phyloP scores from a whole-genome alignment of 805 yeast species.

The Ogataea ramenticola region DNA sequence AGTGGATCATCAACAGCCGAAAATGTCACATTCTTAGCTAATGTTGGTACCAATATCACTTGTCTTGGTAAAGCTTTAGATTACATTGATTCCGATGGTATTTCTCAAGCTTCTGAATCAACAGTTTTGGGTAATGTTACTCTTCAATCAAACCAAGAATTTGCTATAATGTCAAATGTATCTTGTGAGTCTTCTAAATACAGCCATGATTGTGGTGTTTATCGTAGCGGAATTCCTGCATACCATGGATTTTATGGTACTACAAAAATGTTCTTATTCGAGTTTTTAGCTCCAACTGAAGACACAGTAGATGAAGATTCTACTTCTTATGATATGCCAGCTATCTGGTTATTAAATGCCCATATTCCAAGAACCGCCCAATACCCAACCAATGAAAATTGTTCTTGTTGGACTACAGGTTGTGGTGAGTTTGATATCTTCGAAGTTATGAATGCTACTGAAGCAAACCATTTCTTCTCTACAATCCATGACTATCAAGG shows the following conservation, averaged over 20 bases:
- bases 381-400: constrained; percentile 51
- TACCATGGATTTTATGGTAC: constrained; percentile 63
- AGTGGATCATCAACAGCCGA: constrained; percentile 39
- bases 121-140: constrained; percentile 42
- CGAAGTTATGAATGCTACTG: constrained; percentile 63
- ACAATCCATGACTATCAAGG: constrained; percentile 77
- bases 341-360: constrained; percentile 70
- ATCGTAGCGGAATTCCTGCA: constrained; percentile 68
- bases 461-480: constrained; percentile 47
- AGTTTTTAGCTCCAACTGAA: constrained; percentile 62
- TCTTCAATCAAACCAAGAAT: constrained; percentile 53
- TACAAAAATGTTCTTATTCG: constrained; percentile 65
- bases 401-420: constrained; percentile 74
- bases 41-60: constrained; percentile 50
- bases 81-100: constrained; percentile 55
- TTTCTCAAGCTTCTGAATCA: constrained; percentile 34
- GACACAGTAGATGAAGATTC: constrained; percentile 25
- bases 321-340: constrained; percentile 55
- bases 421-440: constrained; percentile 77
- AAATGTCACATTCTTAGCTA: constrained; percentile 62
- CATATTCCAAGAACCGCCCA: constrained; percentile 71
- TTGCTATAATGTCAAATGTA: constrained; percentile 49
- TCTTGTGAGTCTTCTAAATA: constrained; percentile 51
- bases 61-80: constrained; percentile 67
- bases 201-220: constrained; percentile 63